Conservation (phyloP, 495 filamentous ascomycete genomes). For the Penicillium desertorum region DNA sequence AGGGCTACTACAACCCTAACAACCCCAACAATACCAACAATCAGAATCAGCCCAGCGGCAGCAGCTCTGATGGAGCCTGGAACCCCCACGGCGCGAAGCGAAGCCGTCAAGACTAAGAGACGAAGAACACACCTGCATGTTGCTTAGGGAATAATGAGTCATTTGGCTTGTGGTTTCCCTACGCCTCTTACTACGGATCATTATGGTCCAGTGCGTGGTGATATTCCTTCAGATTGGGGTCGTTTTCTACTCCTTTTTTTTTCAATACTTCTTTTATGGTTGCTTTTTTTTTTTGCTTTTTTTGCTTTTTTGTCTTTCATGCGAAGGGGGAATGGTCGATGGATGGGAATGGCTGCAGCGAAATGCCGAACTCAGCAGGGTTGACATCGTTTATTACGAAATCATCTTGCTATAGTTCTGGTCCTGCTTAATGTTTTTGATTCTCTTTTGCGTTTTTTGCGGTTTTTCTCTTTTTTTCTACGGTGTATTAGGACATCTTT, state of each 20-base stretch:
- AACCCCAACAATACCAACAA: slow-evolving; percentile 57
- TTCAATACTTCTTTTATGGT: not conserved
- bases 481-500: slow-evolving; percentile 3
- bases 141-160: not conserved
- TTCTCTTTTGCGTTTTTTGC: not conserved
- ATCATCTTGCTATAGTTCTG: not conserved
- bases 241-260: not conserved
- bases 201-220: not conserved
- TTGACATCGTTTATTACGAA: not conserved
- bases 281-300: too few species aligned
- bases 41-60: slow-evolving; percentile 40
- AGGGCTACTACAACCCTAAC: slow-evolving; percentile 26
- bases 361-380: not conserved
- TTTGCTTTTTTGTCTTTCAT: not conserved
- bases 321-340: not conserved
- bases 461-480: not conserved
- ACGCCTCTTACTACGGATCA: not conserved
- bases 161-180: not conserved
- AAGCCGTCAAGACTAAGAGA: slow-evolving; percentile 63
- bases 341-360: not conserved
- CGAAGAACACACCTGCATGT: slow-evolving; percentile 26
- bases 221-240: not conserved
- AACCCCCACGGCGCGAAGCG: slow-evolving; percentile 86
- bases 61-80: slow-evolving; percentile 55
- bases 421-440: not conserved